These are phyloP conservation scores for Mentha longifolia DNA, from an alignment of 257 asterid genomes.

Conservation along the genomic window DNA sequence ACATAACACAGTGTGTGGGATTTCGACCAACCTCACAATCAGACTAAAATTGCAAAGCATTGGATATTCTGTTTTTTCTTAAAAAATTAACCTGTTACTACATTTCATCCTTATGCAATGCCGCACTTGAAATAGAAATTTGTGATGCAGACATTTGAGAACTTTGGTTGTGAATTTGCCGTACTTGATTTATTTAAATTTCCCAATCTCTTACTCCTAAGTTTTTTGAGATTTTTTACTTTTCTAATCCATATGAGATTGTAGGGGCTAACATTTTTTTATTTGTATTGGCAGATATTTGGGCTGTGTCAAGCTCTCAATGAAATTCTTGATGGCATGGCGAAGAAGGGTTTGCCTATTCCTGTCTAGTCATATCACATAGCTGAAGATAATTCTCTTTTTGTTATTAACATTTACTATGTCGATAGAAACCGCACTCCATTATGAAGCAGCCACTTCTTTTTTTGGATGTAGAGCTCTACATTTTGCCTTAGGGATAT, in stretches of 20 bases:
- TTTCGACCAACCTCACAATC: too few species aligned
- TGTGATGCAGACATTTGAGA: background rate
- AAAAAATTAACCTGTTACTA: background rate
- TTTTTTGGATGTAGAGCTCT: background rate
- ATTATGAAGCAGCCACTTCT: background rate
- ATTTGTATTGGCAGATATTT: slow-evolving; percentile 61
- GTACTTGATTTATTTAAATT: background rate
- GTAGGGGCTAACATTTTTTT: slow-evolving; percentile 25
- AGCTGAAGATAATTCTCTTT: background rate
- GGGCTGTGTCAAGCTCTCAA: slow-evolving; percentile 95
- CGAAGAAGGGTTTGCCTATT: slow-evolving; percentile 86
- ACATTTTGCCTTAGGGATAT: background rate
- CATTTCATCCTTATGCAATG: too few species aligned
- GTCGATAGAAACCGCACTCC: slow-evolving; percentile 9
- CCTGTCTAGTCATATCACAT: slow-evolving; percentile 53
- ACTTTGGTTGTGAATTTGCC: background rate
- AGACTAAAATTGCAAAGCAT: background rate
- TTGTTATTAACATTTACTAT: background rate
- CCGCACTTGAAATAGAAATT: too few species aligned
- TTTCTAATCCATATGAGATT: background rate
- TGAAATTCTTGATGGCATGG: slow-evolving; percentile 94
- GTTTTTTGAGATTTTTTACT: background rate
- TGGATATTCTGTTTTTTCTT: background rate
- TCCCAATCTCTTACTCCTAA: background rate
- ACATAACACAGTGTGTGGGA: too few species aligned